phyloP scores from a whole-genome alignment of 768 basidiomycete species.

The Lyophyllum semitale region DNA sequence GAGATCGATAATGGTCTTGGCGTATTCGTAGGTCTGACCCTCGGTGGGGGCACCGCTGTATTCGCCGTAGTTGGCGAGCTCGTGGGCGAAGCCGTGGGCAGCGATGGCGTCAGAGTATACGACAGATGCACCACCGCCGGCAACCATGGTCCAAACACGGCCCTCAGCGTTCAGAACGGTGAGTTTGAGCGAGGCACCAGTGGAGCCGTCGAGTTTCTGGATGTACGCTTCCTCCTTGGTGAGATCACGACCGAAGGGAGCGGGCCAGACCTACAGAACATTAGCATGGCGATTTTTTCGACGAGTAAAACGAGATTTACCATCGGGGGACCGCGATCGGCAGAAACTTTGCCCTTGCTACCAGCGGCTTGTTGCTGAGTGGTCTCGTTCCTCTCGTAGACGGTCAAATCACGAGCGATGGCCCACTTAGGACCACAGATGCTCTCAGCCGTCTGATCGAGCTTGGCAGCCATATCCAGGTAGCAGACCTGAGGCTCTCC shows the following conservation, averaged over 20 bases:
- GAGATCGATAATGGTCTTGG: slow-evolving; percentile 96
- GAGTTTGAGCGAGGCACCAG: slow-evolving; percentile 96
- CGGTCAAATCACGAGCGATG: slow-evolving; percentile 85
- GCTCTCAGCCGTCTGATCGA: slow-evolving; percentile 98
- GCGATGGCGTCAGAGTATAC: slow-evolving; percentile 81
- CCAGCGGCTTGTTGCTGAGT: slow-evolving; percentile 37
- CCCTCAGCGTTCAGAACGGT: slow-evolving; percentile 95
- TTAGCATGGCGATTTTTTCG: background rate
- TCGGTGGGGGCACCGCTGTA: slow-evolving; percentile 98
- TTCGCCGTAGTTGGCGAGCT: slow-evolving; percentile 99
- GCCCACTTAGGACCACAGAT: slow-evolving; percentile 99
- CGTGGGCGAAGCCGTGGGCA: slow-evolving; percentile 93
- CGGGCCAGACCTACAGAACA: slow-evolving; percentile 67
- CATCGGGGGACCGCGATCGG: slow-evolving; percentile 98
- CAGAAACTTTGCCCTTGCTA: slow-evolving; percentile 57
- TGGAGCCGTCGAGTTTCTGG: slow-evolving; percentile 95
- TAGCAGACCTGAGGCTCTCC: slow-evolving; percentile 84
- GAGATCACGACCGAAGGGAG: slow-evolving; percentile 95
- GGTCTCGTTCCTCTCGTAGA: slow-evolving; percentile 55
- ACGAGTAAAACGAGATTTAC: slow-evolving; percentile 34
- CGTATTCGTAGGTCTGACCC: slow-evolving; percentile 99
- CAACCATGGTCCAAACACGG: slow-evolving; percentile 99
- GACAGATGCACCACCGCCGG: slow-evolving; percentile 83
- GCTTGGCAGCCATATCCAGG: slow-evolving; percentile 99
- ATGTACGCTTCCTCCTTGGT: slow-evolving; percentile 99